A percentile compares a stretch with the other conserved stretches of the same genome.
Conservation (phyloP, 441 rosid genomes). For the Biscutella laevigata region DNA sequence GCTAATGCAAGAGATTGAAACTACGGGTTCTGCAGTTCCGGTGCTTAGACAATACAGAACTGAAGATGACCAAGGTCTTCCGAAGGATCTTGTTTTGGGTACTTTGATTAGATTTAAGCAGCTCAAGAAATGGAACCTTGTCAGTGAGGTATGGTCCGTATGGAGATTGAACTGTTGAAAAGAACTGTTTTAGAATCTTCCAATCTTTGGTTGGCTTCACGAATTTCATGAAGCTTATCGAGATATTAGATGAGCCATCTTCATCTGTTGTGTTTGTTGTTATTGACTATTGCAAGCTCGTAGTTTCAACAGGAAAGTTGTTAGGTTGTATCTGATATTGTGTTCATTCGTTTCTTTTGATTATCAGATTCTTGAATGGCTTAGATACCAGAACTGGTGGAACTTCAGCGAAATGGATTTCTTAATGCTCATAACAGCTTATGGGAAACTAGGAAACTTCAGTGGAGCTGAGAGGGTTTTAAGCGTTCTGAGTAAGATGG, state of each 20-base stretch:
- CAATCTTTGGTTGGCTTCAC: neutral
- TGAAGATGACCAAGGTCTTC: conserved; percentile 39
- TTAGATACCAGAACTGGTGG: conserved; percentile 80
- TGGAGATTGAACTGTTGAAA: neutral
- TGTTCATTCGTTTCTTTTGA: conserved; percentile 2
- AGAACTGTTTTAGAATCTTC: neutral
- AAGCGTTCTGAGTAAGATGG: conserved; percentile 56
- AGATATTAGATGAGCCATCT: neutral
- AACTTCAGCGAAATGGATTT: conserved; percentile 79
- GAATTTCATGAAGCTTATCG: neutral
- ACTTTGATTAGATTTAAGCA: conserved; percentile 88
- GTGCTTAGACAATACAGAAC: conserved; percentile 50
- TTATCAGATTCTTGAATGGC: conserved; percentile 85
- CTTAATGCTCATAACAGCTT: conserved; percentile 79
- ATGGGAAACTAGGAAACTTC: conserved; percentile 85
- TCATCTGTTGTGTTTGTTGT: neutral
- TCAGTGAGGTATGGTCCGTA: conserved; percentile 77
- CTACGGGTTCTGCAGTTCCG: conserved; percentile 49
- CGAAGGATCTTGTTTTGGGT: conserved; percentile 67
- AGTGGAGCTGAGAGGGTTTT: conserved; percentile 73
- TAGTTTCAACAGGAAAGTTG: neutral
- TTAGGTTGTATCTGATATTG: neutral
- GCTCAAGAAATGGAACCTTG: conserved; percentile 77
- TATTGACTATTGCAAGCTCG: neutral
- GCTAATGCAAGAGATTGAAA: conserved; percentile 72